Conservation (phyloP, 1,284 basidiomycete genomes). For the Hemileia vastatrix region DNA sequence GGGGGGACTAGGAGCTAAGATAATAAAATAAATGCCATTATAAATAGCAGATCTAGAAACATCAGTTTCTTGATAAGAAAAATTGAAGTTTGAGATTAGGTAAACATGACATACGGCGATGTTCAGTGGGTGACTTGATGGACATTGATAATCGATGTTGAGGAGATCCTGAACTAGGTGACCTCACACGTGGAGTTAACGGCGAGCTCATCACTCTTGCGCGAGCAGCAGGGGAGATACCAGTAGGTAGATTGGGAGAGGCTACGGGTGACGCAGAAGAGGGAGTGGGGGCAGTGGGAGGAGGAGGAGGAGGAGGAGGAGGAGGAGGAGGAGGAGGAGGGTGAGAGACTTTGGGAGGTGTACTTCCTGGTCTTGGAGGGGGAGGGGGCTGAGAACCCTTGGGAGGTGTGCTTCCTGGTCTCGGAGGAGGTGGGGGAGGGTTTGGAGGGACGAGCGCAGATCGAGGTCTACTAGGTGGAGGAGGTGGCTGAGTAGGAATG, state of each 20-base stretch:
- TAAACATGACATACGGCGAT: too few relatives aligned
- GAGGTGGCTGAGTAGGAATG: slow-evolving; percentile 8
- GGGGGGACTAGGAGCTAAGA: slow-evolving; percentile 17
- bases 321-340: slow-evolving; percentile 2
- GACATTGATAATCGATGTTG: too few relatives aligned
- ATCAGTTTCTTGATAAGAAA: too few relatives aligned
- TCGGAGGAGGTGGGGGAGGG: slow-evolving; percentile 20
- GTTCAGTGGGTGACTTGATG: too few relatives aligned
- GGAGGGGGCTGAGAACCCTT: slow-evolving; percentile 7
- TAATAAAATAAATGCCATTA: neutral
- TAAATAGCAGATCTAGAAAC: too few relatives aligned
- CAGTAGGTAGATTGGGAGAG: too few relatives aligned
- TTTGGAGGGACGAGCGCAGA: slow-evolving; percentile 19
- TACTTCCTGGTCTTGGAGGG: neutral
- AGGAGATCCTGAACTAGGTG: too few relatives aligned
- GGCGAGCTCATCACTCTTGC: slow-evolving; percentile 4
- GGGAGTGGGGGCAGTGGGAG: neutral
- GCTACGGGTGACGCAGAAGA: too few relatives aligned
- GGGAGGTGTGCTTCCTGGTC: slow-evolving; percentile 10
- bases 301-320: slow-evolving; percentile 17
- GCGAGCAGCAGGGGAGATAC: neutral
- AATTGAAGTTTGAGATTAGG: too few relatives aligned
- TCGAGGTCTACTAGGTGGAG: slow-evolving; percentile 16
- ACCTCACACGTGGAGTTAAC: neutral
- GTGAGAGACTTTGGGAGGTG: slow-evolving; percentile 17